A percentile compares a stretch with the other conserved stretches of the same genome.
Conservation (phyloP, 2,329 filamentous ascomycete genomes). For the Parascedosporium putredinis region DNA sequence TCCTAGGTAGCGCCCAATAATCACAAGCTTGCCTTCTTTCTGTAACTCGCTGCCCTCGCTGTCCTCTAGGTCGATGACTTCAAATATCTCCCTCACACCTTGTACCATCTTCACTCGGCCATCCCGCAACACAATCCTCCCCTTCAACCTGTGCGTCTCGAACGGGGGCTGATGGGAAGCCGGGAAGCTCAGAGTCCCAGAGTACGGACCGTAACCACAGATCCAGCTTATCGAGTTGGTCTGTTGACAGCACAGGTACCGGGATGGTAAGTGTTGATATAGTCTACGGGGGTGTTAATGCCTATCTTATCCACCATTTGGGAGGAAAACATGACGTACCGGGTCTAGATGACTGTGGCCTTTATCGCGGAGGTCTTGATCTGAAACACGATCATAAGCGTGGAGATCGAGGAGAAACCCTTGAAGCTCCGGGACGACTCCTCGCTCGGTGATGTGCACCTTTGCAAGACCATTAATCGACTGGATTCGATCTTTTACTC, state of each 20-base stretch:
- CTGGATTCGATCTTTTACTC: constrained; percentile 58
- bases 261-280: constrained; percentile 74
- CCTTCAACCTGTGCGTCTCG: constrained; percentile 84
- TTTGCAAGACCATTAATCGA: constrained; percentile 87
- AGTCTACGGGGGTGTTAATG: constrained; percentile 38
- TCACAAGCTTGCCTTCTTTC: constrained; percentile 45
- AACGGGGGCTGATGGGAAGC: constrained; percentile 34
- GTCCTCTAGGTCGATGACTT: constrained; percentile 59
- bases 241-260: constrained; percentile 46
- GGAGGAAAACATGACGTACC: constrained; percentile 33
- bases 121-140: constrained; percentile 55
- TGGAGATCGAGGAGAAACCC: constrained; percentile 82
- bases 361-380: constrained; percentile 59
- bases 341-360: constrained; percentile 88
- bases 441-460: constrained; percentile 71
- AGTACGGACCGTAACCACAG: constrained; percentile 72
- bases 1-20: constrained; percentile 49
- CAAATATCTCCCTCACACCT: constrained; percentile 87
- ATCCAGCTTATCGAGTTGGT: constrained; percentile 58
- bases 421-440: constrained; percentile 70
- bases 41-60: constrained; percentile 16
- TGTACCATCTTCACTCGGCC: constrained; percentile 71
- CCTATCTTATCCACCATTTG: background rate
- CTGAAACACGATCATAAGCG: constrained; percentile 76
- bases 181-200: constrained; percentile 64